Evolutionary conservation across 805 yeast species (phyloP), one percentile per base, ranked within the genome.

Genomic region (Saccharomycopsis sp.): DNA sequence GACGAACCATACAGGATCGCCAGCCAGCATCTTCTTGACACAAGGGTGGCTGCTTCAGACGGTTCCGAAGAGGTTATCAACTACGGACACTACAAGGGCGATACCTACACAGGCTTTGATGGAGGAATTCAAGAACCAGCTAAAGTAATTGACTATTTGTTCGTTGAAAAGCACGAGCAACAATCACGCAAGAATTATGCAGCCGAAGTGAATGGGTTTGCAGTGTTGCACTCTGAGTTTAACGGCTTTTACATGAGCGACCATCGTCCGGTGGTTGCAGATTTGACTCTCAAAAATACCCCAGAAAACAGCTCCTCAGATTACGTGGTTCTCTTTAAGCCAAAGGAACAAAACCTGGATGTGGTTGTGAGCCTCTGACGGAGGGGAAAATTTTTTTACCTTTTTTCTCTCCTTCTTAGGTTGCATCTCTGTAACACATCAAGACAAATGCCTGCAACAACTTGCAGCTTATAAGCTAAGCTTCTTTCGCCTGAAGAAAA

Each of bases 1-100:
- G 79, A 76, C 16, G 71, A 67, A 8, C 73, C 74, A 0, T 71
- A 81, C 67, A 73, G 74, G 59, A 71, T 78, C 1, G 68, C 80
- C 41, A 63, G 71, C 2, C 57, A 64, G 12, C 65, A 71, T 12
- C 69, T 72, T 58, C 68, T 70, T 53, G 82, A 78, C 62, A 71
- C 76, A 54, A 61, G 77, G 1, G 60, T 67, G 9, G 63, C 70
- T 53, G 67, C 64, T 34, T 61, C 58, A 40, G 20, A 7, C 5
- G 57, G 47, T 3, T 9, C 18, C 14, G 67, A 67, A 46, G 50
- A 64, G 1, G 55, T 61, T 2, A 66, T 62, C 52, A 61, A 61
- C 29, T 81, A 80, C 62, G 84, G 84, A 0, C 73, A 71, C 58
- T 61, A 61, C 20, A 61, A 70, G 23, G 80, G 84, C 0, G 79